These are phyloP conservation scores for Trichoderma orchidacearum DNA, from an alignment of 495 filamentous ascomycete genomes.

Conservation along the genomic window DNA sequence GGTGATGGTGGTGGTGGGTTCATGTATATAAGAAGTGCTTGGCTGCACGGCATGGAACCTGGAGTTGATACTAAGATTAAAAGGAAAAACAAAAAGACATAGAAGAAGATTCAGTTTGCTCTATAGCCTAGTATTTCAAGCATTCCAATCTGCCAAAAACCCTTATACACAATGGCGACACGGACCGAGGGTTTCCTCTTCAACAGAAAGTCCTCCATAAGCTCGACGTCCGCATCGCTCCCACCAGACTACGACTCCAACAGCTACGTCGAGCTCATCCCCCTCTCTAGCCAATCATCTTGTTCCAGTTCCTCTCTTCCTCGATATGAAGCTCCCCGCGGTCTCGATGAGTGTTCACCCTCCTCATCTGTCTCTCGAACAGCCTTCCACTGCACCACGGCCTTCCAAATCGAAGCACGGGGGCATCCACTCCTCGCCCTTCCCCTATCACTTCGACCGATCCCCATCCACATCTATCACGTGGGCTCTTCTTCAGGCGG, in stretches of 20 bases:
- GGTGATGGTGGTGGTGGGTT: no score
- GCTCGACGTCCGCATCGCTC: not conserved
- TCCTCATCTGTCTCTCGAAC: not conserved
- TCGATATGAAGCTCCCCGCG: conserved; percentile 1
- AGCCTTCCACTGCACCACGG: conserved; percentile 12
- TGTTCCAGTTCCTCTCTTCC: conserved; percentile 1
- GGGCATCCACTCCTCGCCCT: conserved; percentile 30
- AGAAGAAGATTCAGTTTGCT: no score
- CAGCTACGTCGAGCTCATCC: not conserved
- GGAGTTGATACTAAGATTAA: no score
- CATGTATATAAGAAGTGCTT: no score
- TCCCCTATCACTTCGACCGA: conserved; percentile 24
- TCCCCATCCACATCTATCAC: conserved; percentile 30
- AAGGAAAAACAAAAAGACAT: no score
- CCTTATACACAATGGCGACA: not conserved
- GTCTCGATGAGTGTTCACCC: conserved; percentile 5
- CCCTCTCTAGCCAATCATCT: not conserved
- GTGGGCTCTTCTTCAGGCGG: conserved; percentile 2
- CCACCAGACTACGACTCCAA: not conserved
- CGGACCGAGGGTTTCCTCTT: not conserved
- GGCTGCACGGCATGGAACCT: no score
- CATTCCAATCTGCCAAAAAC: no score
- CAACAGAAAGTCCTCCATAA: not conserved
- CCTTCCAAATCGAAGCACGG: conserved; percentile 29
- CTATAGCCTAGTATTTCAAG: no score